Evolutionary conservation across 1,284 basidiomycete species (phyloP).

Genomic region (Apiotrichum veenhuisii): DNA sequence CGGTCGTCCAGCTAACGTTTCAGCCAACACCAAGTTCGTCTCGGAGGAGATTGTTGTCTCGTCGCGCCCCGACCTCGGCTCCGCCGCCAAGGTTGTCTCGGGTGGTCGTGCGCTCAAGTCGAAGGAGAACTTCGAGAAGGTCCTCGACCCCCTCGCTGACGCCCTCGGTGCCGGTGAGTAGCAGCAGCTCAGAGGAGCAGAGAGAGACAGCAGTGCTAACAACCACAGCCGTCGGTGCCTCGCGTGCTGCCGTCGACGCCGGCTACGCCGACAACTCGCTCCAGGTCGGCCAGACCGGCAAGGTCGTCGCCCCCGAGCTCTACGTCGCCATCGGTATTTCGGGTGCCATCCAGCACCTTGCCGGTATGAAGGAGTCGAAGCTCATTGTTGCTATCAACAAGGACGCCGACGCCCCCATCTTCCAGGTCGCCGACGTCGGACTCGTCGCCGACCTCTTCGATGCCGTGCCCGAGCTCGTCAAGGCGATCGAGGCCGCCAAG

Average conservation of each 20-base stretch:
- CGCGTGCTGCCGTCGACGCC: conserved; percentile 94
- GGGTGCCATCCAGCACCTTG: conserved; percentile 97
- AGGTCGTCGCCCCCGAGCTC: conserved; percentile 63
- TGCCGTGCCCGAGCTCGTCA: conserved; percentile 77
- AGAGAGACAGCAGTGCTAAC: background rate
- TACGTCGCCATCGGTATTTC: conserved; percentile 97
- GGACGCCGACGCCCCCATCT: conserved; percentile 98
- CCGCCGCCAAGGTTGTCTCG: conserved; percentile 84
- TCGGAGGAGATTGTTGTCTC: conserved; percentile 84
- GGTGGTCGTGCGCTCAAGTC: conserved; percentile 95
- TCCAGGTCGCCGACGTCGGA: conserved; percentile 96
- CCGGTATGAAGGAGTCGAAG: conserved; percentile 99
- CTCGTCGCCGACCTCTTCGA: conserved; percentile 89
- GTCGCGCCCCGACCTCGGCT: conserved; percentile 86
- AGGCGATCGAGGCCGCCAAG: conserved; percentile 58
- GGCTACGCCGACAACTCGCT: conserved; percentile 97
- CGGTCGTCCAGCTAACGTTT: conserved; percentile 4
- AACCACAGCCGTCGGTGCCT: conserved; percentile 78
- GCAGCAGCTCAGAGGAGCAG: too few relatives aligned
- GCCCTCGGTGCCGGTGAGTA: conserved; percentile 67
- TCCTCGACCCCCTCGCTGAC: conserved; percentile 90
- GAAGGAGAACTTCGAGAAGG: conserved; percentile 83
- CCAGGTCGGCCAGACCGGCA: conserved; percentile 98
- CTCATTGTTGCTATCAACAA: conserved; percentile 99
- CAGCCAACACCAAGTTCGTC: conserved; percentile 65